Evolutionary conservation across 108 stramenopile species (phyloP), one percentile per base, ranked within the genome.

Genomic region (Chaetoceros tenuissimus): DNA sequence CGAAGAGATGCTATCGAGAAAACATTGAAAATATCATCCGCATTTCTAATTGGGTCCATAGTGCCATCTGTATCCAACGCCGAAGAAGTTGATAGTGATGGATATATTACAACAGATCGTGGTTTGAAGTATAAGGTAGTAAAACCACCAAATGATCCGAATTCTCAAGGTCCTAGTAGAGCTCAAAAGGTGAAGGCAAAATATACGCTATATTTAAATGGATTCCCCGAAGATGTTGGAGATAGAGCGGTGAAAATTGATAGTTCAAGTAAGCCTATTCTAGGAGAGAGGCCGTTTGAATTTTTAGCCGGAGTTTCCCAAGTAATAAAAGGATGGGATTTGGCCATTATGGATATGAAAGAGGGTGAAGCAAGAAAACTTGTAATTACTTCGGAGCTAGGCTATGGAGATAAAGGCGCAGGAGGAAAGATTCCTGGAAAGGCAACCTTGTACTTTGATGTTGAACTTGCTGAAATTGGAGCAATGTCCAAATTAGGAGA

Each of bases 301-400:
- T 71, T 81, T 13, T 30, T 57, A 48, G 73, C 59, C 2, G 80
- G 80, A 24, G 67, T 72, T 2, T 50, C 44, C 1, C 80, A 89
- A 53, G 92, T 94, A 0, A 77, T 80, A 19, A 73, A 69, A 52
- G 88, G 82, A 5, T 87, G 89, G 89, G 89, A 90, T 66, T 50
- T 80, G 24, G 49, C 63, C 3, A 48, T 91, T 17, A 28, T 68
- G 48, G 87, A 79, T 43, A 80, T 94, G 82, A 65, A 66, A 58
- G 51, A 71, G 68, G 71, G 92, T 60, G 81, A 60, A 31, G 44
- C 73, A 69, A 48, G 59, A 57, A 53, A 59, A 18, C 43, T 94
- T 16, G 50, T 79, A 47, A 66, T 94, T 3, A 89, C 92, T 28
- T 59, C 85, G 0, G 74, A 66, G 24, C 43, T 89, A 7, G 92